Conservation (phyloP, 2,329 filamentous ascomycete species). For the Aaosphaeria pasadenensis region DNA sequence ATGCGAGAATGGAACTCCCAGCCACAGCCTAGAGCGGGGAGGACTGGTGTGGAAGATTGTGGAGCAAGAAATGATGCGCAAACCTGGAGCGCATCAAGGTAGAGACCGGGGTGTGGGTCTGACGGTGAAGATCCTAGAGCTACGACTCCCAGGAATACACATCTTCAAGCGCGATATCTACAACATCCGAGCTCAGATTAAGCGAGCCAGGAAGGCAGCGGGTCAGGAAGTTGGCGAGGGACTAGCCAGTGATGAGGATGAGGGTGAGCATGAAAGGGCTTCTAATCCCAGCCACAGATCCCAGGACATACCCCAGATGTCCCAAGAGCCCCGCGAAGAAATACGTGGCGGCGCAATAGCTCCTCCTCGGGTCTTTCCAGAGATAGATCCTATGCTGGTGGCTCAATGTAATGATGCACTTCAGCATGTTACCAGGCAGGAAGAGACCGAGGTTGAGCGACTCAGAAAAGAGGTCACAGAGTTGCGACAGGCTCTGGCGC, state of each 20-base stretch:
- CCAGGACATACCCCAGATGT: neutral
- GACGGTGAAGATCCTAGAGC: conserved; percentile 28
- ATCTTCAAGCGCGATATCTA: conserved; percentile 37
- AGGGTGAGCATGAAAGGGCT: neutral
- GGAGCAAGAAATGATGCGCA: conserved; percentile 33
- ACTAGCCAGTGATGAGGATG: conserved; percentile 13
- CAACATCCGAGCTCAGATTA: conserved; percentile 34
- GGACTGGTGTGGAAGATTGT: conserved; percentile 33
- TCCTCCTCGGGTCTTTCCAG: conserved; percentile 1
- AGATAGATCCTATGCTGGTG: conserved; percentile 21
- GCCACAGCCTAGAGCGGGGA: conserved; percentile 23
- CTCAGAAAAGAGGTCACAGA: conserved; percentile 20
- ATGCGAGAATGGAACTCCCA: conserved; percentile 5
- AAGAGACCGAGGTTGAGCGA: conserved; percentile 16
- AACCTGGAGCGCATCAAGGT: conserved; percentile 19
- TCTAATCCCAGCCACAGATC: neutral
- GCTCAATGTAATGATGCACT: conserved; percentile 14
- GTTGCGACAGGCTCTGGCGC: conserved; percentile 14
- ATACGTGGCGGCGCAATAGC: neutral
- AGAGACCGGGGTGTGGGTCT: conserved; percentile 30
- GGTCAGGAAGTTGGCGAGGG: conserved; percentile 23
- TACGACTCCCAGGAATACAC: conserved; percentile 26
- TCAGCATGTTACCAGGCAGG: conserved; percentile 10
- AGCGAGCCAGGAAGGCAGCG: conserved; percentile 25
- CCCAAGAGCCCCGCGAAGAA: neutral